Conservation (phyloP, 2,329 filamentous ascomycete species). For the Apiospora kogelbergensis region DNA sequence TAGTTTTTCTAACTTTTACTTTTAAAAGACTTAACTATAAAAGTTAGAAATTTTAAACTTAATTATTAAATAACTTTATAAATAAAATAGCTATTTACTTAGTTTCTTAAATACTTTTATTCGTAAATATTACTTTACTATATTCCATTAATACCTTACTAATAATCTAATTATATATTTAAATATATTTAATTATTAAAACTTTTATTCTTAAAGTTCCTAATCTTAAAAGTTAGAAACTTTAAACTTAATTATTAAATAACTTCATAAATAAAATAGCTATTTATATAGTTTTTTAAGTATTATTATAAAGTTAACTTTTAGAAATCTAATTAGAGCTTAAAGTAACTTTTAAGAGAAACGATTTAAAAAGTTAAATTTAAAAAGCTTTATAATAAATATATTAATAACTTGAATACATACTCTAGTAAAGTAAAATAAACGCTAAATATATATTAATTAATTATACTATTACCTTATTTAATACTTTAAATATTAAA, state of each 20-base stretch:
- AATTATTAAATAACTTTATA: neutral
- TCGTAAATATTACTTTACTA: too few species aligned
- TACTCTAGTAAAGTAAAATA: neutral
- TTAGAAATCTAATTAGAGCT: too few species aligned
- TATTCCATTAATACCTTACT: too few species aligned
- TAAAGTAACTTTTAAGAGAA: too few species aligned
- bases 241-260: neutral
- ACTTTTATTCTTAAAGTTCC: too few species aligned
- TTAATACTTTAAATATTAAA: neutral
- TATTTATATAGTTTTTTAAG: neutral
- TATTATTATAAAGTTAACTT: neutral
- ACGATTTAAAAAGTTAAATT: too few species aligned
- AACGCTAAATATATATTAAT: too few species aligned
- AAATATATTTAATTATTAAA: neutral
- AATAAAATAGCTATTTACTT: neutral
- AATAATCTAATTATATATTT: neutral
- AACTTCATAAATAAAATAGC: fast-evolving
- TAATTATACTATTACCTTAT: neutral
- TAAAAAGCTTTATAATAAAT: too few species aligned
- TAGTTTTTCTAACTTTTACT: neutral
- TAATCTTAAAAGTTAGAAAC: neutral
- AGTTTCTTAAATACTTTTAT: too few species aligned
- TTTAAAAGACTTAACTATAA: neutral
- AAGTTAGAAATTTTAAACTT: neutral
- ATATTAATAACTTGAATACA: too few species aligned